Evolutionary conservation across 768 basidiomycete species (phyloP), one percentile per base, ranked within the genome.

Genomic region (Lyophyllum semitale): DNA sequence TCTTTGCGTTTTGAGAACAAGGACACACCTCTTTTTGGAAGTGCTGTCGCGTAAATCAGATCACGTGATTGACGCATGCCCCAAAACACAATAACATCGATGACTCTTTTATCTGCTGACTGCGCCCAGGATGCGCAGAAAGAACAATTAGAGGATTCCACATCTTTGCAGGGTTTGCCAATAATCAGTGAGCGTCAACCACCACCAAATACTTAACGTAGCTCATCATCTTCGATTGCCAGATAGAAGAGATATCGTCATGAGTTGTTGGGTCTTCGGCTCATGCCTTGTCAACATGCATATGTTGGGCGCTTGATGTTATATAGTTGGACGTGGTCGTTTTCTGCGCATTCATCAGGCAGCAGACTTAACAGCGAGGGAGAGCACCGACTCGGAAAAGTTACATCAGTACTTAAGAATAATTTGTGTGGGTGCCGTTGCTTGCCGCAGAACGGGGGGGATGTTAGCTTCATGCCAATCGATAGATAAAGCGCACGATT

Each of bases 401-500:
- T n/a, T n/a, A n/a, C n/a, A n/a, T n/a, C n/a, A n/a, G n/a, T n/a
- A n/a, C n/a, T n/a, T n/a, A n/a, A n/a, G n/a, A n/a, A n/a, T n/a
- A n/a, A n/a, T n/a, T n/a, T n/a, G n/a, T n/a, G n/a, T n/a, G n/a
- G n/a, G n/a, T n/a, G n/a, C n/a, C n/a, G n/a, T n/a, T n/a, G n/a
- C n/a, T n/a, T n/a, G n/a, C n/a, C n/a, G n/a, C n/a, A n/a, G n/a
- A n/a, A n/a, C n/a, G n/a, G n/a, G 30, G 30, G 30, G 7, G 72
- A 70, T 4, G 77, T 70, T 18, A 75, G 70, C 55, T 71, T 75
- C 42, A 72, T 54, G 38, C 72, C 71, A 26, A 55, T 55, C 43
- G 62, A 63, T 18, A 79, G 62, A 33, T 73, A 72, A 25, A 78
- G 59, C 59, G 77, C 77, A 0, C 77, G 75, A 51, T 66, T 66